Conservation (phyloP, 495 filamentous ascomycete species). For the Talaromyces liani region DNA sequence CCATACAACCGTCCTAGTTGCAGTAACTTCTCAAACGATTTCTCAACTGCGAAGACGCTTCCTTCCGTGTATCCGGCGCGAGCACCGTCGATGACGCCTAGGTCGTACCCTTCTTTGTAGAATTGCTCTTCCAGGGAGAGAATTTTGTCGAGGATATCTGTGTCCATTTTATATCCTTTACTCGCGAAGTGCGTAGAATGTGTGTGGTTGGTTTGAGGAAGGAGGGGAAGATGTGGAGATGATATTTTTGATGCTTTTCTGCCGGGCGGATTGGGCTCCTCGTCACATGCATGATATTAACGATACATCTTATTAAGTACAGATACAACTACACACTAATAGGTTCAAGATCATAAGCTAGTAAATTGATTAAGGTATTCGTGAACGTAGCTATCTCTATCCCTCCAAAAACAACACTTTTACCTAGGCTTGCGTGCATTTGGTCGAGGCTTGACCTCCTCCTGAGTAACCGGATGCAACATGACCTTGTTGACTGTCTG, state of each 20-base stretch:
- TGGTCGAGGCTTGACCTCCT: conserved; percentile 77
- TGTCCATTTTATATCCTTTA: conserved; percentile 22
- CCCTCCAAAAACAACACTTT: neutral
- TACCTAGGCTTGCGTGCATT: conserved; percentile 52
- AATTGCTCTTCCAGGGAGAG: conserved; percentile 76
- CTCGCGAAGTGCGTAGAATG: neutral
- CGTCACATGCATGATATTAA: neutral
- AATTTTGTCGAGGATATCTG: conserved; percentile 61
- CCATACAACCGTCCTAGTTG: conserved; percentile 76
- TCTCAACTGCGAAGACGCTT: conserved; percentile 80
- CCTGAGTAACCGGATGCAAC: conserved; percentile 67
- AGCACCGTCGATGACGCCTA: conserved; percentile 72
- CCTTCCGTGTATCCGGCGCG: conserved; percentile 80
- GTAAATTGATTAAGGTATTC: neutral
- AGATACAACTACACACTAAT: neutral
- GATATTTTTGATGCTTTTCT: neutral
- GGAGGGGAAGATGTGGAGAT: neutral
- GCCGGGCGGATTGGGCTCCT: conserved; percentile 4
- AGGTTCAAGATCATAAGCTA: neutral
- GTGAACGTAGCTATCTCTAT: neutral
- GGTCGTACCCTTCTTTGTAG: conserved; percentile 74
- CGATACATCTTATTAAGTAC: neutral
- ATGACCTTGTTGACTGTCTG: conserved; percentile 75
- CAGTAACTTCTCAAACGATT: conserved; percentile 85
- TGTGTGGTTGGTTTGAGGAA: neutral